phyloP scores from a whole-genome alignment of 164 flowering plant genomes.

The Vitis vinifera region ASM3070453v1 NC_081821.1:6565501-6566000 shows the following conservation, averaged over 20 bases:
- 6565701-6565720: constrained; percentile 35
- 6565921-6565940: no score
- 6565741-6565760: not conserved
- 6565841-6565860: constrained; percentile 34
- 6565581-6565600: not conserved
- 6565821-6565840: constrained; percentile 42
- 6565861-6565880: constrained; percentile 20
- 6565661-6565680: constrained; percentile 5
- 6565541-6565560: no score
- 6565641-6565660: constrained; percentile 17
- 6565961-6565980: constrained; percentile 13
- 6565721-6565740: not conserved
- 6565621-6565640: constrained; percentile 20
- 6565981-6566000: constrained; percentile 1
- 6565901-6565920: not conserved
- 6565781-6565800: not conserved
- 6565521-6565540: no score
- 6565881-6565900: not conserved
- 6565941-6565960: constrained; percentile 2
- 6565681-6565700: constrained; percentile 19
- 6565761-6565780: not conserved
- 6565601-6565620: not conserved
- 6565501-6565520: no score
- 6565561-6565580: no score
- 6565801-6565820: constrained; percentile 28